Evolutionary conservation across 2,329 filamentous ascomycete species (phyloP), one percentile per base, ranked within the genome.

Genomic region (Colletotrichum sp.): DNA sequence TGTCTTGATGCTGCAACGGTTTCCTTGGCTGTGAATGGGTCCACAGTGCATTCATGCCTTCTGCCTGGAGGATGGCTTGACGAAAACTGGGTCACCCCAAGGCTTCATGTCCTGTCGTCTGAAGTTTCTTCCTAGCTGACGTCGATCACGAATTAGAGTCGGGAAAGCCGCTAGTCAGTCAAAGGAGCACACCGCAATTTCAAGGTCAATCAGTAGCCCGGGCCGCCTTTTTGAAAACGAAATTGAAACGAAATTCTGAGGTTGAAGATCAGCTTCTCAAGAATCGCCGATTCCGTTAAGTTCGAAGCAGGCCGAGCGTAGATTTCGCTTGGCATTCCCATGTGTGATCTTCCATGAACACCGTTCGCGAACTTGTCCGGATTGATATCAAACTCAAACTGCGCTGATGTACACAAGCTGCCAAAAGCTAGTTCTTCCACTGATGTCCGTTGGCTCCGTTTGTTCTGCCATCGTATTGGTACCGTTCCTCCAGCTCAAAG

Each of bases 401-500:
- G 44, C 44, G 44, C 44, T 52, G 44, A 52, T 52, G 44, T 52
- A 52, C 44, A 52, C n/a, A 52, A 52, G n/a, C 44, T 24, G 30
- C 57, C 16, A 32, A 7, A n/a, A 24, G 13, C 21, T 26, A 72
- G 10, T 72, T 24, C 26, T 63, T 36, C 69, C 74, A 76, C 44
- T 72, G 74, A 18, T 72, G 69, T 16, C 74, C 74, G n/a, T 76
- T 72, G 4, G 74, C 74, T 18, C 65, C 65, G 18, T 66, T 76
- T 24, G 64, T 39, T 13, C 74, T 32, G 6, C 74, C 69, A 49
- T 69, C 69, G n/a, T 65, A 76, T 28, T 68, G 63, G 21, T 72
- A 69, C 10, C 63, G 63, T 55, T 76, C 74, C 69, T 76, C 69
- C 39, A 68, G 59, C 34, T 76, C 49, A 57, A 8, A 87, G 72